Evolutionary conservation across 306 rosid species (phyloP), one percentile per base, ranked within the genome.

Genomic region (Gastrolobium villosum): DNA sequence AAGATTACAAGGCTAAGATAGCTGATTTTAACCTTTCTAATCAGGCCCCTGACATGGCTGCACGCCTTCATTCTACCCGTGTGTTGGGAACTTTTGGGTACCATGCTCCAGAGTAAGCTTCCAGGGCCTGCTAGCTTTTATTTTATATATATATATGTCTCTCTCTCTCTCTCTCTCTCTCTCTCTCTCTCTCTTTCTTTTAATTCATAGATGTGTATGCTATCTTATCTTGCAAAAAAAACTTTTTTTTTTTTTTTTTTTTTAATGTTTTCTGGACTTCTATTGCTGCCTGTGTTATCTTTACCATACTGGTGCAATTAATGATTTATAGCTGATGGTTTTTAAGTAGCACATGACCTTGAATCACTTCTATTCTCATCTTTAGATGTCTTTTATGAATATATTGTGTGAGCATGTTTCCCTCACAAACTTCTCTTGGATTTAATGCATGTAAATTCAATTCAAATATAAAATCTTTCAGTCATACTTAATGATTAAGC

Each of bases 31-130:
- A 90, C 83, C 94, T 90, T 66, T 90, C 94, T 4, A 90, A 90
- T 84, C 94, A 90, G 87, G 88, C 94, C 62, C 92, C 92, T 57
- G 94, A 90, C 87, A 90, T 86, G 90, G 94, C 94, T 83, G 94
- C 92, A 32, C 92, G 94, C 26, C 94, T 90, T 79, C 94, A 90
- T 81, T 90, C 94, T 61, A 90, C 94, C 45, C 84, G 90, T 59
- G 94, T 90, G 5, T 79, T 90, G 79, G 94, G 94, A 81, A 90
- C 94, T 41, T 90, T 90, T 76, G 94, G 94, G 35, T 90, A 90
- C 79, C 94, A 90, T 85, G 94, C 94, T 74, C 94, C 92, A 60
- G 92, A 90, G 94, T 90, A 88, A 78, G 74, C 82, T 74, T 70
- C 66, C 50, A 5, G 40, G 62, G 44, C 39, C 65, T 65, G 65